Conservation (phyloP, 2,329 filamentous ascomycete species). For the Hypoxylon sp. region DNA sequence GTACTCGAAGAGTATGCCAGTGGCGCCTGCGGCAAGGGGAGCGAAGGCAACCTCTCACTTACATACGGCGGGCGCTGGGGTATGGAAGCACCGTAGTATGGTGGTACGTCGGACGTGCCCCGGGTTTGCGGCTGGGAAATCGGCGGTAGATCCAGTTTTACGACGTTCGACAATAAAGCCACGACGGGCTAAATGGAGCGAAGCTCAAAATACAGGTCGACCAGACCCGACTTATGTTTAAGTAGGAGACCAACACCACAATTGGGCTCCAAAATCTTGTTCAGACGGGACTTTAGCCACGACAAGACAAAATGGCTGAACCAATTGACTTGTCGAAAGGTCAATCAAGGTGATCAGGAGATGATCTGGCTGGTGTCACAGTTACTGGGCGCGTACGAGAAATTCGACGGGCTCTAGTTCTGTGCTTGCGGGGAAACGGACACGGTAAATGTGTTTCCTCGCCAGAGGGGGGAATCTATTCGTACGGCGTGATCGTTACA, state of each 20-base stretch:
- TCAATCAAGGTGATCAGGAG: slow-evolving; percentile 26
- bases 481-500: slow-evolving; percentile 46
- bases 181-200: slow-evolving; percentile 36
- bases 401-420: slow-evolving; percentile 39
- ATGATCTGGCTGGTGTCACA: slow-evolving; percentile 24
- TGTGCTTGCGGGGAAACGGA: slow-evolving; percentile 36
- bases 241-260: slow-evolving; percentile 35
- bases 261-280: slow-evolving; percentile 31
- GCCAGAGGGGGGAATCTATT: slow-evolving; percentile 18
- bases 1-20: slow-evolving; percentile 80
- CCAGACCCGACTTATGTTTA: slow-evolving; percentile 36
- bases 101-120: slow-evolving; percentile 77
- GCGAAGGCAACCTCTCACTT: slow-evolving; percentile 80
- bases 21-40: slow-evolving; percentile 78
- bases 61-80: slow-evolving; percentile 76
- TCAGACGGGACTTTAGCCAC: slow-evolving; percentile 15
- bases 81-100: slow-evolving; percentile 79
- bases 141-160: slow-evolving; percentile 95
- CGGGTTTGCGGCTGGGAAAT: slow-evolving; percentile 86
- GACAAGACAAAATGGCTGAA: slow-evolving; percentile 8
- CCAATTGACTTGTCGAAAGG: slow-evolving; percentile 40
- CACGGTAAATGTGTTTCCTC: slow-evolving; percentile 34
- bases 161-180: slow-evolving; percentile 70
- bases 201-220: slow-evolving; percentile 43
- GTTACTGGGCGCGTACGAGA: slow-evolving; percentile 33